Evolutionary conservation across 352 stramenopile species (phyloP).

Genomic region (Pythium folliculosum): DNA sequence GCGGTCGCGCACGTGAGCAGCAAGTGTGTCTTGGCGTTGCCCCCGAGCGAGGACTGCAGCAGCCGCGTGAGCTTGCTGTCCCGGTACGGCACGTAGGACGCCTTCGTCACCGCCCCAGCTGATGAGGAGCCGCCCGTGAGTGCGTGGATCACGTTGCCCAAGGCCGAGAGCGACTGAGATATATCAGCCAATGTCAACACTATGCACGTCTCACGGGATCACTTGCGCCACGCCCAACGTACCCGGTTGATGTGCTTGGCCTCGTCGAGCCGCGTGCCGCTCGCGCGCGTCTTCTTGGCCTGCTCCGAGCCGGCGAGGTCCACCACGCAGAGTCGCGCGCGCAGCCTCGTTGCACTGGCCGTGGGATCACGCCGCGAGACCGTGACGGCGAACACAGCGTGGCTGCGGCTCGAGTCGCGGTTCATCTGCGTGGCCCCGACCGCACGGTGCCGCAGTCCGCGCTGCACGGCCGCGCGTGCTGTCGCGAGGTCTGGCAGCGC

Average conservation of each 20-base stretch:
- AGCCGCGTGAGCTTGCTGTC: constrained; percentile 90
- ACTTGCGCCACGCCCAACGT: background rate
- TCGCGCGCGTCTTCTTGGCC: constrained; percentile 49
- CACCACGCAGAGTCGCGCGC: constrained; percentile 52
- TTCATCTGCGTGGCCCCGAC: constrained; percentile 62
- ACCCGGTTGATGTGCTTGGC: constrained; percentile 78
- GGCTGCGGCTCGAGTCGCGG: constrained; percentile 61
- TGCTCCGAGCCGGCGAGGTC: constrained; percentile 77
- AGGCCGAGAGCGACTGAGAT: constrained; percentile 59
- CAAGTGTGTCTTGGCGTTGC: constrained; percentile 88
- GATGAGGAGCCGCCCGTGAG: constrained; percentile 28
- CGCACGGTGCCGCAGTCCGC: constrained; percentile 41
- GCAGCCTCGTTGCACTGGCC: background rate
- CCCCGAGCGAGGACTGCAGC: constrained; percentile 84
- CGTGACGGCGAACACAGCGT: constrained; percentile 66
- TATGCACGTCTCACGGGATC: background rate
- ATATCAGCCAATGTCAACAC: too few species aligned
- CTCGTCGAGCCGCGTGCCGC: constrained; percentile 61
- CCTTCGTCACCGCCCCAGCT: background rate
- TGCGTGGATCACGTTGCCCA: constrained; percentile 74
- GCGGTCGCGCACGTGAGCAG: constrained; percentile 61
- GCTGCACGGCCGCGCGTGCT: constrained; percentile 39
- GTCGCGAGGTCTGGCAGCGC: constrained; percentile 31
- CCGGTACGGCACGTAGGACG: constrained; percentile 66
- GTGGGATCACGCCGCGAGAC: constrained; percentile 34